These are phyloP conservation scores for Entonaema liquescens DNA, from an alignment of 495 filamentous ascomycete species.

Conservation along the genomic window DNA sequence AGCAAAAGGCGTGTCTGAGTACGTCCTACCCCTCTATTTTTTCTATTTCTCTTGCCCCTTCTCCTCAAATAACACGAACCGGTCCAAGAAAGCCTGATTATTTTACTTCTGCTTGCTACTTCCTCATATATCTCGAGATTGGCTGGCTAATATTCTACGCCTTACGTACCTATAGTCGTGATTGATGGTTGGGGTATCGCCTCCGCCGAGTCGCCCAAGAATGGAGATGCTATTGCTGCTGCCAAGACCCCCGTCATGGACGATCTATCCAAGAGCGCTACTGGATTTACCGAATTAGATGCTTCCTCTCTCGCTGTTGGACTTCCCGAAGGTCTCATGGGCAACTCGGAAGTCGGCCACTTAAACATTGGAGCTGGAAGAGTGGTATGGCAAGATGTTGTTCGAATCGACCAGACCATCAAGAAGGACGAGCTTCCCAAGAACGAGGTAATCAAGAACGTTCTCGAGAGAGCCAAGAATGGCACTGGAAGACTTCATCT, in stretches of 20 bases:
- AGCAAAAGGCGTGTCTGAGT: constrained; percentile 95
- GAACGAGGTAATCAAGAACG: constrained; percentile 78
- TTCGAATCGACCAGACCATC: constrained; percentile 94
- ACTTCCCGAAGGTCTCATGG: constrained; percentile 96
- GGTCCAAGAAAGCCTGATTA: constrained; percentile 48
- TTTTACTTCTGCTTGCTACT: constrained; percentile 54
- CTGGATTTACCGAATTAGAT: constrained; percentile 87
- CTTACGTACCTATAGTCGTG: constrained; percentile 70
- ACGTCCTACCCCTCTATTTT: constrained; percentile 53
- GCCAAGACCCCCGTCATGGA: constrained; percentile 94
- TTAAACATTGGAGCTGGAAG: constrained; percentile 97
- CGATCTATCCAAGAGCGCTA: constrained; percentile 74
- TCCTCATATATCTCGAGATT: constrained; percentile 61
- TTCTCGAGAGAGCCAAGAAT: constrained; percentile 82
- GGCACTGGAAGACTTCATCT: constrained; percentile 93
- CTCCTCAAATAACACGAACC: constrained; percentile 19
- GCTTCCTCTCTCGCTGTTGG: constrained; percentile 96
- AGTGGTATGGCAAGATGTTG: constrained; percentile 99
- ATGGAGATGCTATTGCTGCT: constrained; percentile 93
- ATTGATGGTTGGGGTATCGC: constrained; percentile 99
- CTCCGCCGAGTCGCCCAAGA: constrained; percentile 73
- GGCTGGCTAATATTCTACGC: constrained; percentile 62
- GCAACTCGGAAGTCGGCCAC: constrained; percentile 97
- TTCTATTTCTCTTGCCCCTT: constrained; percentile 20
- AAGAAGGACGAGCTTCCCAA: constrained; percentile 85